Conservation (phyloP, 1,139 yeast species). For the Candida freyschussii region DNA sequence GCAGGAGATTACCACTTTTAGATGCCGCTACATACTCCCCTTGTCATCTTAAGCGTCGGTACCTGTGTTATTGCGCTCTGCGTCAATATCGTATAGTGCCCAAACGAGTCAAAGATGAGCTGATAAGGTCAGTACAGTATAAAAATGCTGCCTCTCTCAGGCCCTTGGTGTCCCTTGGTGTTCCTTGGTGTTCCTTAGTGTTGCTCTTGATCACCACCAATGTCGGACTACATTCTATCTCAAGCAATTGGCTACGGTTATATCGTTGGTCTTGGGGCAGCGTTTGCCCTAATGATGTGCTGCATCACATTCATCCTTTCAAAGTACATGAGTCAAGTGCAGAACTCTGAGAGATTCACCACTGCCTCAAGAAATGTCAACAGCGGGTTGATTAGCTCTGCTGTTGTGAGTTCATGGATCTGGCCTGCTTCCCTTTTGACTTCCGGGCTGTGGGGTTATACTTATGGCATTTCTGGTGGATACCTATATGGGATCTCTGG, state of each 20-base stretch:
- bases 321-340: slow-evolving; percentile 30
- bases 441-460: slow-evolving; percentile 35
- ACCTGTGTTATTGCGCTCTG: too few species aligned
- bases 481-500: slow-evolving; percentile 34
- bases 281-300: slow-evolving; percentile 36
- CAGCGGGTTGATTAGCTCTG: slow-evolving; percentile 32
- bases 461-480: slow-evolving; percentile 57
- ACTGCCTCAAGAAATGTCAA: slow-evolving; percentile 36
- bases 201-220: too few species aligned
- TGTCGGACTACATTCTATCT: slow-evolving; percentile 9
- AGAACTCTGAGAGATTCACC: slow-evolving; percentile 36
- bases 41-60: too few species aligned
- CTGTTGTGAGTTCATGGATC: slow-evolving; percentile 46
- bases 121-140: too few species aligned
- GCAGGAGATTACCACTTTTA: too few species aligned
- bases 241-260: slow-evolving; percentile 36
- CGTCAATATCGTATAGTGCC: too few species aligned
- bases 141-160: too few species aligned
- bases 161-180: too few species aligned
- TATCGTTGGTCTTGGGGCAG: slow-evolving; percentile 36
- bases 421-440: slow-evolving; percentile 40
- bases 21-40: too few species aligned
- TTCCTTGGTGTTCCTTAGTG: too few species aligned
- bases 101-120: too few species aligned
- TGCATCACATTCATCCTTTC: slow-evolving; percentile 29